Conservation (phyloP, 306 rosid genomes). For the Herpetospermum pedunculosum region DNA sequence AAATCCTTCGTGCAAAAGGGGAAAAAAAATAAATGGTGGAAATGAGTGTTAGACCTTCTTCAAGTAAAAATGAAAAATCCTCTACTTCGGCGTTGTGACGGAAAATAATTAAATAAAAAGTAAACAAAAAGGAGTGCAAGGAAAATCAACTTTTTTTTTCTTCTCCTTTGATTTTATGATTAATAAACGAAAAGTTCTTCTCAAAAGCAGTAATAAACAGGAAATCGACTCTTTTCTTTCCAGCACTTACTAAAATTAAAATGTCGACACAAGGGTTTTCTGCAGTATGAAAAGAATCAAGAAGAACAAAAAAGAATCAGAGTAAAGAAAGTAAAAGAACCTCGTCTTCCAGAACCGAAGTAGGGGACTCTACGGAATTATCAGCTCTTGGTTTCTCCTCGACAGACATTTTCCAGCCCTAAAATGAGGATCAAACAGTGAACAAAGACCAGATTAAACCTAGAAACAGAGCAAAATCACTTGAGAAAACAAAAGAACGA, state of each 20-base stretch:
- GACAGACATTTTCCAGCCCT: constrained; percentile 49
- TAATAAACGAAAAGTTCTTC: background rate
- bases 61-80: background rate
- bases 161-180: background rate
- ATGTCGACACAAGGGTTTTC: background rate
- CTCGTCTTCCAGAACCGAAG: constrained; percentile 80
- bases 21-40: too few relatives aligned
- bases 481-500: background rate
- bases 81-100: background rate
- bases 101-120: background rate
- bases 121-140: background rate
- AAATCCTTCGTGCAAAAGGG: constrained; percentile 25
- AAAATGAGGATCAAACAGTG: background rate
- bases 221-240: background rate
- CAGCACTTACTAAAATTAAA: background rate
- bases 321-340: constrained; percentile 15
- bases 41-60: background rate
- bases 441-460: background rate
- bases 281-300: background rate
- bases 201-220: background rate
- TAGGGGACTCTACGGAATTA: constrained; percentile 54
- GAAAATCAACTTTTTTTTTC: background rate
- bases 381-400: constrained; percentile 25
- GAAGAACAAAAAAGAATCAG: background rate
- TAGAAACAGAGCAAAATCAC: background rate